Percentiles rank a stretch among this genome's conserved stretches.
These are phyloP conservation scores for Vitis hybrid DNA, from an alignment of 177 flowering plant genomes.

Conservation along the genomic window DNA sequence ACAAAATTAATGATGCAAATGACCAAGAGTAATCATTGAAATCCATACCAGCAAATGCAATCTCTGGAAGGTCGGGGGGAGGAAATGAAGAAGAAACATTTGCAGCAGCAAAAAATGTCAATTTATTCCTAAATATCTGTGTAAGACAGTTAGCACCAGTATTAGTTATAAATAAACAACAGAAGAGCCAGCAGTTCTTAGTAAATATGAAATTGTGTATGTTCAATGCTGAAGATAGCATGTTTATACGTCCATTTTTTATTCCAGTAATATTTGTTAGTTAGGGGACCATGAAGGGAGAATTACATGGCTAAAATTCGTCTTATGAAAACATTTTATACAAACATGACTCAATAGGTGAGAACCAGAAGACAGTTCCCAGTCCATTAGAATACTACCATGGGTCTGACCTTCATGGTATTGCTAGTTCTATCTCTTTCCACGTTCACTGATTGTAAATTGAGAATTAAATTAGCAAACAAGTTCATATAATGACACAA, in stretches of 20 bases:
- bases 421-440: background rate
- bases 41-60: conserved; percentile 91
- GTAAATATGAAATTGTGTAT: background rate
- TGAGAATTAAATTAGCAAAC: background rate
- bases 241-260: background rate
- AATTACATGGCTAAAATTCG: no score
- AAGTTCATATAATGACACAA: background rate
- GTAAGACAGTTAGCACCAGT: conserved; percentile 13
- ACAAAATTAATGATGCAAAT: background rate
- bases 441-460: background rate
- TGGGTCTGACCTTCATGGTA: no score
- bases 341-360: no score
- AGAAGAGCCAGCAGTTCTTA: background rate
- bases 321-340: no score
- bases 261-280: no score
- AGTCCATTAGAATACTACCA: no score
- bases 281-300: no score
- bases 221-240: background rate
- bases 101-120: conserved; percentile 92
- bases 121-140: conserved; percentile 80
- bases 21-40: background rate
- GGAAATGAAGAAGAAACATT: conserved; percentile 92
- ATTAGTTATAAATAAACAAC: background rate
- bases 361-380: no score
- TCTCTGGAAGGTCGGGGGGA: conserved; percentile 79